phyloP scores from a whole-genome alignment of 2,329 filamentous ascomycete species.

The Dothideomycetidae sp. region DNA sequence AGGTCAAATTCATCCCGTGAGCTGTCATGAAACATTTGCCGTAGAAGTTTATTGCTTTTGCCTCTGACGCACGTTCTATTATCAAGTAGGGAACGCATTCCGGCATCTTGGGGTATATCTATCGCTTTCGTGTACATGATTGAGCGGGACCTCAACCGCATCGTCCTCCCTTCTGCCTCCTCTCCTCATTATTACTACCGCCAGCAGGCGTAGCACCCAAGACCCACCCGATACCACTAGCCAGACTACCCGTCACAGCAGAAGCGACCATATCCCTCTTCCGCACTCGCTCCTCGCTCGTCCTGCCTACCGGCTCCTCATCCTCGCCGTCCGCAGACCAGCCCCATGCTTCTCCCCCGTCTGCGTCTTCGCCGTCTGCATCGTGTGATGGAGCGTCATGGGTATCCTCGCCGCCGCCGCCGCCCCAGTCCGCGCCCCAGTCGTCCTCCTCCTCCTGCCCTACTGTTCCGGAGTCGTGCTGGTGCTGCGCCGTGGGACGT shows the following conservation, averaged over 20 bases:
- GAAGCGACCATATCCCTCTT: constrained; percentile 60
- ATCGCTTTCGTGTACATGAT: no score
- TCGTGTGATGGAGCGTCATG: neutral
- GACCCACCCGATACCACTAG: constrained; percentile 51
- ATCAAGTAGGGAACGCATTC: neutral
- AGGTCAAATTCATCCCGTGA: no score
- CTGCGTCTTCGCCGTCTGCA: constrained; percentile 4
- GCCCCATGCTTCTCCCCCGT: constrained; percentile 6
- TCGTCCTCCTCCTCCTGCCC: constrained; percentile 1
- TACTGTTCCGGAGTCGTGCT: neutral
- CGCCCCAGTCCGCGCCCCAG: constrained; percentile 5
- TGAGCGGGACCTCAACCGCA: neutral
- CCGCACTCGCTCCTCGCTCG: constrained; percentile 33
- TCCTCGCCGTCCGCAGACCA: constrained; percentile 5
- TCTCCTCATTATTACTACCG: constrained; percentile 1
- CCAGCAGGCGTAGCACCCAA: constrained; percentile 33
- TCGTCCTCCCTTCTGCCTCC: neutral
- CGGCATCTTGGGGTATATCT: no score
- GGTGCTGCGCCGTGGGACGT: neutral
- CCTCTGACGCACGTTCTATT: no score
- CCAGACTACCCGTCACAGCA: constrained; percentile 48
- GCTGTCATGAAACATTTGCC: no score
- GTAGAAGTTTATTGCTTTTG: no score
- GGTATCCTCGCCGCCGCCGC: constrained; percentile 2
- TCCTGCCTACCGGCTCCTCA: neutral